These are phyloP conservation scores for Russula emetica DNA, from an alignment of 768 basidiomycete species.

Conservation along the genomic window DNA sequence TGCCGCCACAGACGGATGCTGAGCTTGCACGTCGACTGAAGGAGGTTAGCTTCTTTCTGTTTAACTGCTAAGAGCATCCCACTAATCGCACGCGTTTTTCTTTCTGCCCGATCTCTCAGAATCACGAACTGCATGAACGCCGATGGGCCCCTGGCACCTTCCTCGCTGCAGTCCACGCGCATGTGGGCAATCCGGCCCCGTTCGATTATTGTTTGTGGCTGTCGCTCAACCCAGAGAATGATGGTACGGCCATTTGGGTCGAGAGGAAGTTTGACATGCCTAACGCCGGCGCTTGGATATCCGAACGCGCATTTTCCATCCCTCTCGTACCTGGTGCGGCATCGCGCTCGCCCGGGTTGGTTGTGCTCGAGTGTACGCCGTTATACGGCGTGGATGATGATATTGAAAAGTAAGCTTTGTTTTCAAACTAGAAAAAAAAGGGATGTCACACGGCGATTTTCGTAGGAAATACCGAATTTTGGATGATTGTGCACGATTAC, in stretches of 20 bases:
- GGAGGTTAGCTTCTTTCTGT: conserved; percentile 45
- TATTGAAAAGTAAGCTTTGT: conserved; percentile 54
- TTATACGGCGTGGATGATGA: conserved; percentile 58
- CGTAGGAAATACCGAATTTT: conserved; percentile 63
- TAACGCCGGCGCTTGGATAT: conserved; percentile 56
- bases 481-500: conserved; percentile 67
- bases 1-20: conserved; percentile 56
- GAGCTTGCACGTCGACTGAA: conserved; percentile 60
- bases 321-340: conserved; percentile 38
- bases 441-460: background rate
- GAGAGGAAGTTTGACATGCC: conserved; percentile 73
- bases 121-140: conserved; percentile 62
- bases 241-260: conserved; percentile 79
- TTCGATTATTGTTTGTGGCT: conserved; percentile 65
- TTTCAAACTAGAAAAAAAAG: background rate
- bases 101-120: conserved; percentile 40
- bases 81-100: background rate
- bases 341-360: conserved; percentile 49
- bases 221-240: conserved; percentile 67
- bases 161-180: conserved; percentile 44
- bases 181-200: conserved; percentile 35
- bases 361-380: conserved; percentile 74
- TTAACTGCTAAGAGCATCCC: background rate
- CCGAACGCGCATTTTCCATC: conserved; percentile 58
- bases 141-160: conserved; percentile 77